Conservation (phyloP, 768 basidiomycete genomes). For the Dioszegia crocea region DNA sequence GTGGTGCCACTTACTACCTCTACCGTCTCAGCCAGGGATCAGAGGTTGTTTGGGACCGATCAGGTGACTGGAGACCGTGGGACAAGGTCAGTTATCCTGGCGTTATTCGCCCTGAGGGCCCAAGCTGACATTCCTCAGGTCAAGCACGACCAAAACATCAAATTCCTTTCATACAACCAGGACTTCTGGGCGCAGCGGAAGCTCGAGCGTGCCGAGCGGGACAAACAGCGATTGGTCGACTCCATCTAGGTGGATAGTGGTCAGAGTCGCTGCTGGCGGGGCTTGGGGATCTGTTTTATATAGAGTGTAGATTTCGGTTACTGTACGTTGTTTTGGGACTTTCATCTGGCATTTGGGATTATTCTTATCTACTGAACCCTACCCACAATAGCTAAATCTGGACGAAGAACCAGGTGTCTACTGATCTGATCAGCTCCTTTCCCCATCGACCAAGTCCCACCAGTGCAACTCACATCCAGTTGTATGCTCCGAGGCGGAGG, state of each 20-base stretch:
- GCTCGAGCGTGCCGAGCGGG: slow-evolving; percentile 9
- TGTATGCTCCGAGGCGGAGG: slow-evolving; percentile 12
- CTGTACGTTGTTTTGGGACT: neutral
- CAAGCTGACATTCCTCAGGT: slow-evolving; percentile 13
- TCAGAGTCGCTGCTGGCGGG: too few relatives aligned
- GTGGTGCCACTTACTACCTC: slow-evolving; percentile 64
- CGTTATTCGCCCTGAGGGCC: neutral
- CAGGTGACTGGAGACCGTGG: slow-evolving; percentile 81
- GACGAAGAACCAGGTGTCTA: slow-evolving; percentile 44
- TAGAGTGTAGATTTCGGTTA: neutral
- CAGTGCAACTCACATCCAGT: slow-evolving; percentile 29
- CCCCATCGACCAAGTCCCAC: neutral
- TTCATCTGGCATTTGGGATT: too few relatives aligned
- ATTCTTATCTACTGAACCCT: too few relatives aligned
- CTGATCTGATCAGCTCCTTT: slow-evolving; percentile 10
- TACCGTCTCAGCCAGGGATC: slow-evolving; percentile 60
- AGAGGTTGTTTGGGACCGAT: slow-evolving; percentile 58
- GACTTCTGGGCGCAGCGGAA: slow-evolving; percentile 35
- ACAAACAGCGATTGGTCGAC: slow-evolving; percentile 4
- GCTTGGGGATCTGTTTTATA: neutral
- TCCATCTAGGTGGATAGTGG: neutral
- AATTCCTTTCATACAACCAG: slow-evolving; percentile 21
- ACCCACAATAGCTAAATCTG: slow-evolving; percentile 13
- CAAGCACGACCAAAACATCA: slow-evolving; percentile 53
- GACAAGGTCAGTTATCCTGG: slow-evolving; percentile 60